These are phyloP conservation scores for Colletotrichum acutatum DNA, from an alignment of 2,329 filamentous ascomycete genomes.

Conservation along the genomic window DNA sequence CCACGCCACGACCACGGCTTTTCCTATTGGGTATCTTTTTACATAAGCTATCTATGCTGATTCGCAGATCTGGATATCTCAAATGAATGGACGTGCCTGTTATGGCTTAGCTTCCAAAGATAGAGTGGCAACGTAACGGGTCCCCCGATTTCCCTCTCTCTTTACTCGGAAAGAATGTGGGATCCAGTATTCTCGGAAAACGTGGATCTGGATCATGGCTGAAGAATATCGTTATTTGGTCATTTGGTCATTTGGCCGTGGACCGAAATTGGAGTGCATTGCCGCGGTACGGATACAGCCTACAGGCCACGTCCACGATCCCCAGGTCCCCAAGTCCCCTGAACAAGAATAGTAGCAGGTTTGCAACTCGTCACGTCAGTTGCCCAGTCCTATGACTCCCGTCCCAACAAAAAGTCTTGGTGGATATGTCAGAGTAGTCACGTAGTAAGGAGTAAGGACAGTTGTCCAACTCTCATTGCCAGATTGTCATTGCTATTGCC, in stretches of 20 bases:
- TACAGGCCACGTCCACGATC: no score
- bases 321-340: not conserved
- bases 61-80: not conserved
- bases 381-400: not conserved
- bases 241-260: not conserved
- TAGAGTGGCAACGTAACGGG: slow-evolving; percentile 25
- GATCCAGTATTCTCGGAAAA: slow-evolving; percentile 13
- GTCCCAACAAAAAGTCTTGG: not conserved
- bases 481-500: not conserved
- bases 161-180: not conserved
- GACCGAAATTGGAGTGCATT: not conserved
- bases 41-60: slow-evolving; percentile 5
- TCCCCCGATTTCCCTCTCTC: not conserved
- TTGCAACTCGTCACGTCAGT: not conserved
- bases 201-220: slow-evolving; percentile 22
- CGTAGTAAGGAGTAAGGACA: not conserved
- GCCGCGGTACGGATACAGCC: not conserved
- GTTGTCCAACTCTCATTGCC: not conserved
- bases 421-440: not conserved
- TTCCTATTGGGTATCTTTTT: not conserved
- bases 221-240: slow-evolving; percentile 28
- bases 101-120: slow-evolving; percentile 28
- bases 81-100: not conserved
- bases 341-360: slow-evolving; percentile 8
- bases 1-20: not conserved